These are phyloP conservation scores for Leavenworthia alabamica DNA, from an alignment of 345 rosid genomes.

Conservation along the genomic window DNA sequence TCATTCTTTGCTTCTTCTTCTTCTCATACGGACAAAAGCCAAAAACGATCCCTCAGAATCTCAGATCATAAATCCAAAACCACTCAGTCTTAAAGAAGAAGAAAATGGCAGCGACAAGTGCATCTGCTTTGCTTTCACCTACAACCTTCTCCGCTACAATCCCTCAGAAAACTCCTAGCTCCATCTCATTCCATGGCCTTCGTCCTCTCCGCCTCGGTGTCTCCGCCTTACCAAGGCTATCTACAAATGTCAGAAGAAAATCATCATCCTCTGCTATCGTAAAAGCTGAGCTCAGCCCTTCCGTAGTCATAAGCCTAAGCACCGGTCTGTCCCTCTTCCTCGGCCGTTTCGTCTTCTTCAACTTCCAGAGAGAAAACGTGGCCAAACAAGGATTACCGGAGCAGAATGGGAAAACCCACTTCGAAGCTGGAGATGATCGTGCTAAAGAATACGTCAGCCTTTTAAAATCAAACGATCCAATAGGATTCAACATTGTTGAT, in stretches of 20 bases:
- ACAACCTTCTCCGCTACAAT: slow-evolving; percentile 14
- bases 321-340: slow-evolving; percentile 93
- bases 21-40: background rate
- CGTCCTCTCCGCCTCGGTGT: no score
- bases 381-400: slow-evolving; percentile 89
- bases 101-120: slow-evolving; percentile 30
- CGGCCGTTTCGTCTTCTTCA: slow-evolving; percentile 96
- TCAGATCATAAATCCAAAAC: slow-evolving; percentile 22
- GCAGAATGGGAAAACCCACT: slow-evolving; percentile 91
- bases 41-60: background rate
- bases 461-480: slow-evolving; percentile 89
- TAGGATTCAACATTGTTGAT: slow-evolving; percentile 93
- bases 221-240: no score
- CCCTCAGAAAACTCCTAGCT: slow-evolving; percentile 19
- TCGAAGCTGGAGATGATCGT: slow-evolving; percentile 86
- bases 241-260: no score
- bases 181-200: slow-evolving; percentile 37
- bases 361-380: slow-evolving; percentile 96
- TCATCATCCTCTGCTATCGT: slow-evolving; percentile 31
- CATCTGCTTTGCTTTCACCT: slow-evolving; percentile 30
- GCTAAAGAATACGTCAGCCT: slow-evolving; percentile 93
- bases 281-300: slow-evolving; percentile 68
- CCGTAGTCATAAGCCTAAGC: slow-evolving; percentile 90
- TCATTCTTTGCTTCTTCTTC: background rate
- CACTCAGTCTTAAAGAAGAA: background rate